Percentiles rank a stretch among this genome's conserved stretches.
These are phyloP conservation scores for Penicillium sclerotigenum DNA, from an alignment of 2,329 filamentous ascomycete genomes.

Conservation along the genomic window DNA sequence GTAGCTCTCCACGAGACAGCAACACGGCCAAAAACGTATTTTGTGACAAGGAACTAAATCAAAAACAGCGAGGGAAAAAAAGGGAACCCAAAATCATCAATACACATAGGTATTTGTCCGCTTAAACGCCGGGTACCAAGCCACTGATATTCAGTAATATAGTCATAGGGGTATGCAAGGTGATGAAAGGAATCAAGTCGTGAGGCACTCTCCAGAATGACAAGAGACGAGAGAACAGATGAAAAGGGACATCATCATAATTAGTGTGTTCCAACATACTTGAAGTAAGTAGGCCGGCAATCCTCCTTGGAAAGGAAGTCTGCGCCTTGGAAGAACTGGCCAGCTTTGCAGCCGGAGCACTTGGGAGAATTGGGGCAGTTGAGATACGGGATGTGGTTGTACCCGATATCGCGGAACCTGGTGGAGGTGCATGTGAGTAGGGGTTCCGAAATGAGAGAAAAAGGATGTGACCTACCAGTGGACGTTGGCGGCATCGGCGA, in stretches of 20 bases:
- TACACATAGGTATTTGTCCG: constrained; percentile 24
- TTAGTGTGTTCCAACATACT: constrained; percentile 80
- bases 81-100: constrained; percentile 21
- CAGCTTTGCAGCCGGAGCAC: constrained; percentile 81
- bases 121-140: constrained; percentile 27
- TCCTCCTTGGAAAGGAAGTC: constrained; percentile 83
- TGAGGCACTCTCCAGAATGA: constrained; percentile 14
- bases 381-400: constrained; percentile 97
- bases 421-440: constrained; percentile 2
- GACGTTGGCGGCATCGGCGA: constrained; percentile 85
- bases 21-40: constrained; percentile 19
- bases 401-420: constrained; percentile 99
- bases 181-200: constrained; percentile 22
- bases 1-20: constrained; percentile 14
- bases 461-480: constrained; percentile 67
- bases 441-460: neutral
- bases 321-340: constrained; percentile 85
- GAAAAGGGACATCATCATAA: constrained; percentile 4
- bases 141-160: constrained; percentile 20
- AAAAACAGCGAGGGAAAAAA: constrained; percentile 2
- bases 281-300: constrained; percentile 95
- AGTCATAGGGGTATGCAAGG: constrained; percentile 25
- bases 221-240: constrained; percentile 10
- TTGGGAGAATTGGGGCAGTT: constrained; percentile 98
- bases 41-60: constrained; percentile 8